Base-by-base conservation (phyloP, 192 early-diverging fungal genomes). In the Gorgonomyces haynaldii region DNA sequence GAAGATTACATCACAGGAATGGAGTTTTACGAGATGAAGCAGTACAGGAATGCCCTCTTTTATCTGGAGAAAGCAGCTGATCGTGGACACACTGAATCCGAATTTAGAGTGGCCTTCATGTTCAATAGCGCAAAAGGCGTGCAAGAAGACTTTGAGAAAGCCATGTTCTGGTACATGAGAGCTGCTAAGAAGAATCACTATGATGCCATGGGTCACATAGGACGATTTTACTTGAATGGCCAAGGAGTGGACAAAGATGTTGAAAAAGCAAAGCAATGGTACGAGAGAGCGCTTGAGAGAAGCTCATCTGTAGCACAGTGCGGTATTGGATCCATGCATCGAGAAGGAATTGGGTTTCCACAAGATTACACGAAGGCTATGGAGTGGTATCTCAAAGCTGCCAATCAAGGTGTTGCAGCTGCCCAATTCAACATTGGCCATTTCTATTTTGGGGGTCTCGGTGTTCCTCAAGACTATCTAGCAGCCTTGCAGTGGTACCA, bases 291-390 rank as follows among this genome's bases (percentile, higher is more conserved):
- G 8, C 74, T 74, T 27, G 36, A 45, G 10, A 62, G 70, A 34
- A 63, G 75, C 21, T 62, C 81, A 41, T 68, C 76, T 45, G 58
- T 20, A 53, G 66, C 16, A 68, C 72, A 21, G 70, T 72, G 19
- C 20, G 19, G 25, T n/a, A 16, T 44, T 7, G 47, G 47, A 0
- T 9, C 4, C 15, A 15, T 54, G 50, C 27, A 52, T 31, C 19
- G 39, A 30, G 31, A 54, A 22, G 53, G 50, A 42, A 28, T 24
- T 12, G 42, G 50, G 7, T 13, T 52, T 43, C 24, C 22, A 48
- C 50, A 41, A 16, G 52, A 55, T 17, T 55, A 19, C 15, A 6
- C 13, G 8, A 42, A 58, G 3, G 55, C 55, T 10, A 28, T 58
- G 21, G 53, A 58, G 40, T 52, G 21, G 13, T 58, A 60, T 25